phyloP scores from a whole-genome alignment of 345 rosid species.

The Eutrema heterophyllum region DNA sequence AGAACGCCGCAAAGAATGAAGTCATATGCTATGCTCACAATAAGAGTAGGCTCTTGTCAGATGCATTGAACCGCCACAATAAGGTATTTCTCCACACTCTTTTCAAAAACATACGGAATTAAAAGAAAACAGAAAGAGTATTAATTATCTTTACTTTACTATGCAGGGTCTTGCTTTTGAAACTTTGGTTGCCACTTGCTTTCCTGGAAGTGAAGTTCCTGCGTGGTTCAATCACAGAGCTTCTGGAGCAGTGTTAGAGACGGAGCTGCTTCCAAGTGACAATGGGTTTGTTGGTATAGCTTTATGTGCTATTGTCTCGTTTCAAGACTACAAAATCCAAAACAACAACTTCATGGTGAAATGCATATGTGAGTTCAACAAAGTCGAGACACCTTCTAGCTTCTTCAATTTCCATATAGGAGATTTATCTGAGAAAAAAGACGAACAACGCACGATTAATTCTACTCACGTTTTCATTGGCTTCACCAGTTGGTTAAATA shows the following conservation, averaged over 20 bases:
- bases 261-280: not conserved
- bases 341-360: not conserved
- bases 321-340: not conserved
- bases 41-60: not conserved
- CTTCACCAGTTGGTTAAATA: slow-evolving; percentile 10
- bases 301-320: slow-evolving; percentile 13
- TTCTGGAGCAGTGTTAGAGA: not conserved
- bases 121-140: too few species aligned
- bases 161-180: slow-evolving; percentile 3
- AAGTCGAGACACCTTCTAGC: not conserved
- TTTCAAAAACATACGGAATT: too few species aligned
- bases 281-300: not conserved
- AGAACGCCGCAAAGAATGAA: not conserved
- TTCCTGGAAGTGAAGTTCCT: slow-evolving; percentile 15
- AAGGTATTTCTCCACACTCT: not conserved
- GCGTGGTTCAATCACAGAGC: slow-evolving; percentile 3
- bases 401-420: not conserved
- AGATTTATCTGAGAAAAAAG: not conserved
- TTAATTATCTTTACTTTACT: not conserved
- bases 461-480: slow-evolving; percentile 14
- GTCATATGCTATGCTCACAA: slow-evolving; percentile 2
- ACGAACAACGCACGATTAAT: not conserved
- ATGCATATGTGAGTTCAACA: slow-evolving; percentile 2
- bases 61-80: slow-evolving; percentile 2
- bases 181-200: slow-evolving; percentile 3